Base-by-base conservation (phyloP, 345 rosid species). In the Salix purpurea region DNA sequence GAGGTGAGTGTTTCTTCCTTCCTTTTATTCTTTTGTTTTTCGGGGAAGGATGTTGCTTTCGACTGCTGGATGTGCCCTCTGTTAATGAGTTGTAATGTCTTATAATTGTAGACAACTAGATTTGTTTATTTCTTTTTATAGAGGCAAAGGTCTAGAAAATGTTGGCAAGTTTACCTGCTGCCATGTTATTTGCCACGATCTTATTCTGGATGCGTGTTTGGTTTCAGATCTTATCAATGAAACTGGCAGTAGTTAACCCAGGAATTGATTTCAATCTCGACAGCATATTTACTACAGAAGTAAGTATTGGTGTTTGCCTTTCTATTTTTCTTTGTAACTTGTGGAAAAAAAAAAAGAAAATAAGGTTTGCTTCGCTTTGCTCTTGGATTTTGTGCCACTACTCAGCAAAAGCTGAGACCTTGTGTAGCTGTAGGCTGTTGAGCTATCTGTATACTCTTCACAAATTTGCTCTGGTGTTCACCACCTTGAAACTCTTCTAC, bases 191-290 rank as follows among this genome's bases (percentile, higher is more conserved):
- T 30, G 36, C 14, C 37, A 60, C 24, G 16, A 65, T 40, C 76
- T 78, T 36, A 76, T 58, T 71, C 44, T 72, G 14, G 68, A 46
- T 36, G 26, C 28, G 34, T 19, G 2, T 61, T 36, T 42, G 66
- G 71, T 89, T 85, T 74, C 94, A 96, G 99, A 65, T 92, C 79
- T 85, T 96, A 80, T 96, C 99, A 70, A 96, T 94, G 98, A 90
- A 93, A 88, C 97, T 96, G 69, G 98, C 98, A 13, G 88, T 95
- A 7, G 97, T 89, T 40, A 92, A 91, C 83, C 94, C 98, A 16
- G 80, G 91, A 82, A 85, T 87, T 56, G 97, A 92, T 87, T 87
- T 93, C 86, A 89, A 90, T 84, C 88, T 92, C 18, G 95, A 91
- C 76, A 84, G 79, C 65, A 42, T 89, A 74, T 82, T 93, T 81